Evolutionary conservation across 306 rosid genomes (phyloP), one percentile per base, ranked within the genome.

Genomic region (Cicer pinnatifidum): DNA sequence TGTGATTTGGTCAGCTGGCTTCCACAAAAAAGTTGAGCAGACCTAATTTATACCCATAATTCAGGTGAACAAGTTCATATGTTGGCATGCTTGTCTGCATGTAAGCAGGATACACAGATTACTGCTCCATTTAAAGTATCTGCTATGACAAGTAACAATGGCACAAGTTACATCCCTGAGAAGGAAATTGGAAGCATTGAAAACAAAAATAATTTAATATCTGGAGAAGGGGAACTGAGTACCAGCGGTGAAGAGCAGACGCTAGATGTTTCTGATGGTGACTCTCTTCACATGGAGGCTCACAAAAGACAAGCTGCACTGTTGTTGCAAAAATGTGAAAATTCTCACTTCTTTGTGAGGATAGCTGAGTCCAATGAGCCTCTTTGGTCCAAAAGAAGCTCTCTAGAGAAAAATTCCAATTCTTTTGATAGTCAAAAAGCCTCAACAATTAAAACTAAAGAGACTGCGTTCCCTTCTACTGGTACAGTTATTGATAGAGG

Each of bases 11-110:
- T 78, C 81, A 79, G 74, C 75, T 81, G 51, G 40, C 78, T 75
- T 46, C 46, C 64, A 76, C 82, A 67, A 72, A 74, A 74, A 85
- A 67, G 80, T 78, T 79, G 53, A 61, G 75, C 76, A 63, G 83
- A 70, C 84, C 88, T 89, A 75, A 85, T 73, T 69, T 73, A 35
- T 83, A 59, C 77, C 75, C 74, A 73, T 86, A 74, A 77, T 87
- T 62, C 90, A 94, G 99, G 99, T 71, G 99, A 94, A 85, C 97
- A 89, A 66, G 85, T 90, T 85, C 91, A 90, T 79, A 82, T 94
- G 81, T 80, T 94, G 86, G 99, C 96, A 71, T 89, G 97, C 91
- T 87, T 94, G 85, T 90, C 97, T 69, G 97, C 96, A 19, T 86
- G 83, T 84, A 84, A 88, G 87, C 91, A 90, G 85, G 95, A 94